Percentiles rank a stretch among this genome's conserved stretches.
Evolutionary conservation across 2,329 filamentous ascomycete genomes (phyloP).

Genomic region (Paracorniculantispora psalliotae): DNA sequence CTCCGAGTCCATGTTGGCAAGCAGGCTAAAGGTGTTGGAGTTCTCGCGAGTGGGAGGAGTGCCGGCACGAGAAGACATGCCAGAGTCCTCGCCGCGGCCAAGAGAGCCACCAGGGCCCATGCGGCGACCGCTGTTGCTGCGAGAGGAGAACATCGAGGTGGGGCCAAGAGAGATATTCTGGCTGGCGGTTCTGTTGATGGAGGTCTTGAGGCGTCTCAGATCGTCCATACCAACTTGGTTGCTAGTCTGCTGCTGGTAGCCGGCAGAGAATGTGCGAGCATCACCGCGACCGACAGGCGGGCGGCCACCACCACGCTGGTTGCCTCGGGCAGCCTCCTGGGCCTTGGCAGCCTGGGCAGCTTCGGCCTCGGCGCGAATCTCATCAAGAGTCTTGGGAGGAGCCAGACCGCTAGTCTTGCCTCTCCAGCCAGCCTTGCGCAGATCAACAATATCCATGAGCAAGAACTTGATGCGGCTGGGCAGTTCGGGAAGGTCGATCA

Average conservation of each 20-base stretch:
- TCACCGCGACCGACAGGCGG: conserved; percentile 77
- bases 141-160: conserved; percentile 79
- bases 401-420: conserved; percentile 83
- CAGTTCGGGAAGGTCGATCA: conserved; percentile 74
- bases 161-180: conserved; percentile 69
- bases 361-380: conserved; percentile 79
- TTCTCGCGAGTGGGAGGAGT: conserved; percentile 65
- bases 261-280: conserved; percentile 73
- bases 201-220: conserved; percentile 72
- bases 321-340: conserved; percentile 60
- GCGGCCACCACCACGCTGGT: conserved; percentile 63
- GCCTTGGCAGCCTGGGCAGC: conserved; percentile 76
- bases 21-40: conserved; percentile 79
- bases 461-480: conserved; percentile 91
- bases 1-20: conserved; percentile 58
- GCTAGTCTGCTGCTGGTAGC: conserved; percentile 66
- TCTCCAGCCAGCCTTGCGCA: conserved; percentile 71
- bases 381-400: conserved; percentile 91
- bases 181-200: conserved; percentile 54
- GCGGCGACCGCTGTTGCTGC: conserved; percentile 83
- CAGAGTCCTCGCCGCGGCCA: conserved; percentile 77
- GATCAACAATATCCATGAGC: conserved; percentile 89
- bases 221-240: conserved; percentile 92
- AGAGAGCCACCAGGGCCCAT: conserved; percentile 71
- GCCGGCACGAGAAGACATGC: conserved; percentile 79